phyloP scores from a whole-genome alignment of 2,329 filamentous ascomycete genomes.

The Ophiostoma sp. region DNA sequence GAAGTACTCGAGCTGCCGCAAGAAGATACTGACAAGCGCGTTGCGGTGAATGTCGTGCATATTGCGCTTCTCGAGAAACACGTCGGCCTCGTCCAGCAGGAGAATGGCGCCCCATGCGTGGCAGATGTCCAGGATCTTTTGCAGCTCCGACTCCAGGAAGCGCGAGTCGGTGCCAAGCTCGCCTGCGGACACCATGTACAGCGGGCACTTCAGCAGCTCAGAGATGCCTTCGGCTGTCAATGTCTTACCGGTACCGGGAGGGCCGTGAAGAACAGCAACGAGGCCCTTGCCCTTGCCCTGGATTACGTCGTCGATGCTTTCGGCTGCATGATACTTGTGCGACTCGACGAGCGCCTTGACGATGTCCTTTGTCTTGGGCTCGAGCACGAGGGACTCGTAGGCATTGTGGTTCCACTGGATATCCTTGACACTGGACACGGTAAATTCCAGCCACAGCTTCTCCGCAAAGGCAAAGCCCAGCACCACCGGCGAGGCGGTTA shows the following conservation, averaged over 20 bases:
- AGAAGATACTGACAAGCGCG: conserved; percentile 65
- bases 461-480: conserved; percentile 83
- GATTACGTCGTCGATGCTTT: conserved; percentile 78
- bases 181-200: conserved; percentile 51
- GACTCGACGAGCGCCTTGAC: conserved; percentile 78
- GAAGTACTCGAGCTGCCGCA: conserved; percentile 84
- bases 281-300: conserved; percentile 83
- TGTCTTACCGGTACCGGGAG: conserved; percentile 45
- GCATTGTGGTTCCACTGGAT: conserved; percentile 81
- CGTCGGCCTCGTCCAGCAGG: conserved; percentile 50
- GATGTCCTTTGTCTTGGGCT: conserved; percentile 55
- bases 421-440: conserved; percentile 69
- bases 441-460: conserved; percentile 87
- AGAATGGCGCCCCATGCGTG: conserved; percentile 48
- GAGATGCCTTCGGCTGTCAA: conserved; percentile 40
- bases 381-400: conserved; percentile 74
- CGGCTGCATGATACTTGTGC: conserved; percentile 74
- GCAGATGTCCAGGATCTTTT: conserved; percentile 44
- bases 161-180: conserved; percentile 44
- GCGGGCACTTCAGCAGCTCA: conserved; percentile 43
- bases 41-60: conserved; percentile 45
- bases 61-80: conserved; percentile 47
- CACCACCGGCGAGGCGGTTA: conserved; percentile 78
- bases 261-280: conserved; percentile 76
- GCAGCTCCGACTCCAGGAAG: conserved; percentile 44